Conservation (phyloP, 2,329 filamentous ascomycete genomes). For the Gnomoniopsis sp. region DNA sequence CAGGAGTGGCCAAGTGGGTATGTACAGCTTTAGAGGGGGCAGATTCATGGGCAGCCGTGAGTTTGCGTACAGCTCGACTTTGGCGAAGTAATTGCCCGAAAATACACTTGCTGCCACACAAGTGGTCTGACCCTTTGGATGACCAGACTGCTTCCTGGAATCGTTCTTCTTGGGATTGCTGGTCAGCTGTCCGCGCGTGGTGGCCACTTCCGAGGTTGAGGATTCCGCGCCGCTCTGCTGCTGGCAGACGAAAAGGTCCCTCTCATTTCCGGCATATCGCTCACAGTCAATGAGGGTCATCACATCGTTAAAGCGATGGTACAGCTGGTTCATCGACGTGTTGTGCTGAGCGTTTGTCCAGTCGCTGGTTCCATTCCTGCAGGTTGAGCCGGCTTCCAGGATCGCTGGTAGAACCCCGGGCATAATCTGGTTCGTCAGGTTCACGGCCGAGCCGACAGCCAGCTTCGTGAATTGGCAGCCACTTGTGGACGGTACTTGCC, state of each 20-base stretch:
- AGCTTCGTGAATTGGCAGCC: conserved; percentile 31
- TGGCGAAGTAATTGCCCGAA: conserved; percentile 63
- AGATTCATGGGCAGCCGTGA: conserved; percentile 67
- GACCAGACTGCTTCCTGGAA: conserved; percentile 29
- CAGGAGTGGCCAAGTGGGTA: conserved; percentile 72
- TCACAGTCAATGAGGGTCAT: conserved; percentile 72
- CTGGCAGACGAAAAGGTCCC: conserved; percentile 46
- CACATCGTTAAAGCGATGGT: conserved; percentile 60
- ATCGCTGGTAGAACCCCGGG: conserved; percentile 34
- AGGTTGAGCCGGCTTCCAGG: conserved; percentile 41
- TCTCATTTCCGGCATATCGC: conserved; percentile 48
- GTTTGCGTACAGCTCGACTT: conserved; percentile 76
- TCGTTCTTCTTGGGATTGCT: conserved; percentile 23
- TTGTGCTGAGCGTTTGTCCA: conserved; percentile 44
- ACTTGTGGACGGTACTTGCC: conserved; percentile 18
- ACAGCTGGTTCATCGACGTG: conserved; percentile 57
- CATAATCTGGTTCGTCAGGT: conserved; percentile 39
- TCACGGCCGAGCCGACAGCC: conserved; percentile 37
- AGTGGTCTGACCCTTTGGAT: conserved; percentile 34
- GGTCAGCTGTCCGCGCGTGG: conserved; percentile 4
- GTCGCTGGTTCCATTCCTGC: conserved; percentile 38
- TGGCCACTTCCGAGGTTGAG: not conserved
- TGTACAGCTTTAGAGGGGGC: conserved; percentile 66
- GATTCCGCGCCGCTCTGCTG: conserved; percentile 18
- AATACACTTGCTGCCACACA: conserved; percentile 32